Base-by-base conservation (phyloP, 208 protist species). In the Polymyxa betae region DNA sequence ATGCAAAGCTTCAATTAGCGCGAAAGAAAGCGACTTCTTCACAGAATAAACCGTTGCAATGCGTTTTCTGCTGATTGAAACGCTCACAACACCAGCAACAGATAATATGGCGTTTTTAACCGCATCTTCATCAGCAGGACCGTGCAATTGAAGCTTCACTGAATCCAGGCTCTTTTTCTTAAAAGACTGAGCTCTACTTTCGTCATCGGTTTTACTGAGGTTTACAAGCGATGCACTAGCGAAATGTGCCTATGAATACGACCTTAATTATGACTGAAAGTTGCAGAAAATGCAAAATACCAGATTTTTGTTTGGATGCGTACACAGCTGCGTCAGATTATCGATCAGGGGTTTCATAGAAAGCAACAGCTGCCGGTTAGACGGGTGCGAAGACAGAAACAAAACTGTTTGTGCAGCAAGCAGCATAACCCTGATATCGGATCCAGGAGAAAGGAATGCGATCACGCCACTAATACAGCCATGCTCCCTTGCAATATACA, bases 381-480 rank as follows among this genome's bases (percentile, higher is more conserved):
- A 32, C 20, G 54, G 54, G 29, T 66, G 54, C 54, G 54, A 66
- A 16, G 54, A 66, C 54, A 66, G 54, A 29, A 66, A 66, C 54
- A 66, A 66, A 32, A 66, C 29, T 66, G 54, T 29, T 29, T 66
- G 54, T 32, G 54, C 54, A 29, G 54, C 54, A 66, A 66, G 16
- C 54, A 66, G 54, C 54, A 66, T 66, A 29, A 66, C 29, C 20
- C 54, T 16, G 20, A 66, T 16, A 29, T 66, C 54, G 29, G 16
- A 32, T 16, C 54, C 54, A 16, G 54, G 54, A 32, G 54, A 16
- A 16, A 66, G 54, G 54, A 66, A 66, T 29, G 20, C 54, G 54
- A 66, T 66, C 54, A 66, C 20, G 54, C 54, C 54, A 66, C 54
- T 29, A 29, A 66, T 66, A 66, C 54, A 66, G 54, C 54, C 54